Base-by-base conservation (phyloP, 176 grass and related monocot species). In the Oryza officinalis region DNA sequence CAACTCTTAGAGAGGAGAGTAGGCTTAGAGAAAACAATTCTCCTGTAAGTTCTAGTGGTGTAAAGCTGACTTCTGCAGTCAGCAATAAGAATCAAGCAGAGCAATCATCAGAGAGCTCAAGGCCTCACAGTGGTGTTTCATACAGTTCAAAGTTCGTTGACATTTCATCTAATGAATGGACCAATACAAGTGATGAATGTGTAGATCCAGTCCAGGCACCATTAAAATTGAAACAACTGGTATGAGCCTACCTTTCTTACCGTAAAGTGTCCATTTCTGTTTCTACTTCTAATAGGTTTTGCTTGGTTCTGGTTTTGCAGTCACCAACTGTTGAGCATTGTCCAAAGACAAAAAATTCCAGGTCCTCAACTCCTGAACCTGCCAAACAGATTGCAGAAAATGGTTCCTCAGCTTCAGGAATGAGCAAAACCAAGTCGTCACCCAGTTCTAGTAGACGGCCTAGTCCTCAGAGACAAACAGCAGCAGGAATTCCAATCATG, bases 1-100 rank as follows among this genome's bases (percentile, higher is more conserved):
- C 79, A 75, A 87, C 87, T 43, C 88, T 96, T 66, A 94, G 85
- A 92, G 93, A 94, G 76, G 92, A 91, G 63, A 83, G 75, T 35
- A 93, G 79, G 80, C 70, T 85, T 68, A 94, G 93, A 90, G 83
- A 93, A 88, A 89, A 32, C 75, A 89, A 81, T 73, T 91, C 93
- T 75, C 93, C 91, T 71, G 68, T 75, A 18, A 94, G 78, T 80
- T 81, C 77, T 76, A 88, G 82, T 64, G 82, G 45, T 72, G 81
- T 46, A 71, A 87, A 87, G 67, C 69, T 74, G 43, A 90, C 35
- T 84, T 74, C 83, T 84, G 72, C 81, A 50, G 67, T 72, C 30
- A 71, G 69, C 72, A 65, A 64, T 84, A 88, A 88, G 81, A 84
- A 89, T 38, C 76, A 84, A 83, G 11, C 27, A 72, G 90, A 91